Base-by-base conservation (phyloP, 1,284 basidiomycete genomes). In the Baeospora myosura region DNA sequence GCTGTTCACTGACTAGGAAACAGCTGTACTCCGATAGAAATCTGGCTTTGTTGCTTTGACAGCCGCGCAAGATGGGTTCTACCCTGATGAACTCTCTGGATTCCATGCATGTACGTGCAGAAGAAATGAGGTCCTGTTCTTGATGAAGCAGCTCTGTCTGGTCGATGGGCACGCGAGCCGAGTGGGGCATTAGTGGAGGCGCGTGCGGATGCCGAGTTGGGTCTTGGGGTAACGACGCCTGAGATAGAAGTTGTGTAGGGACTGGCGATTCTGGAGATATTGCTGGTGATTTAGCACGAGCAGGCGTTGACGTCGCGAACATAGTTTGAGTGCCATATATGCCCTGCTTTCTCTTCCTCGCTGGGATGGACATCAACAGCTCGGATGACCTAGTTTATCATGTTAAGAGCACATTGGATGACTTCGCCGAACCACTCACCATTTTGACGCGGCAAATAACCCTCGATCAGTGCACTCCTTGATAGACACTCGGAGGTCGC, bases 21-120 rank as follows among this genome's bases (percentile, higher is more conserved):
- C 78, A 77, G 44, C 87, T 78, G 58, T 98, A 98, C 26, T 84
- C 64, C 37, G 73, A 71, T 49, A 98, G 57, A 61, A 97, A 98
- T 17, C 69, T 69, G 1, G 84, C 82, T 53, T 86, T 87, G 20
- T 78, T 64, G 46, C 85, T 84, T 51, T 61, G 23, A 50, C 83
- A 86, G 8, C 69, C 64, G 34, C 67, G 66, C 34, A 96, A 62
- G 40, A 78, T 63, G 51, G 81, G 75, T 5, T 78, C 75, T 28
- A 84, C 88, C 46, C 92, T 75, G 42, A 81, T 71, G 51, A 86
- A 85, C 55, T 98, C 92, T 49, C 85, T 82, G 16, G 79, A 69
- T 48, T 91, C 81, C 50, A 91, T 78, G 53, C 82, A 85, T 5
- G 78, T 68, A 48, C 82, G 82, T 1, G 89, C 93, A 21, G 87